Evolutionary conservation across 2,329 filamentous ascomycete genomes (phyloP), one percentile per base, ranked within the genome.

Genomic region (Mycosphaerelloides madeirae): DNA sequence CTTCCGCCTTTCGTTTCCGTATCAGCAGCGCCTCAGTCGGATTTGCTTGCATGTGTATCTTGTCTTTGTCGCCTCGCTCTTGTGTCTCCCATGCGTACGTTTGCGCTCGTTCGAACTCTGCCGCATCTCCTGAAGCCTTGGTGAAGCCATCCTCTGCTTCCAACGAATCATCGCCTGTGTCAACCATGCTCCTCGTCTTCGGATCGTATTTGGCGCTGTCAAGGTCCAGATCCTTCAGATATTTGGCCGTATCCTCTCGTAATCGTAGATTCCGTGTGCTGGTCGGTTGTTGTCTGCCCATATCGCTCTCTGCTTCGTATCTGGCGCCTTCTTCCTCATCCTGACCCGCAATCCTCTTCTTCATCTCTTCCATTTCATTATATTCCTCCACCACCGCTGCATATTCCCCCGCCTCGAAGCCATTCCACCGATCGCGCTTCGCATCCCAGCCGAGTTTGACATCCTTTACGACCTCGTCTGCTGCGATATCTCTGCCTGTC

Each of bases 171-270:
- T 82, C 61, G 95, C 87, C 16, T 95, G 85, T 42, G 11, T 51
- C 51, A 7, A 54, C 38, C 76, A 98, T 87, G 7, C 86, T 84
- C 58, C 93, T 79, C 11, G 90, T 96, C 65, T 98, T 98, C 0
- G 93, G 93, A 61, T 98, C 91, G 68, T 98, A 98, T 66, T 95
- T 94, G 1, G 94, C 93, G 1, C 90, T 96, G 60, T 98, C 93
- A 2, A 95, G 76, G 62, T 98, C 93, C 20, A 98, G 79, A 62
- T 97, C 97, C 7, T 96, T 73, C 2, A 98, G 75, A 64, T 98
- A 98, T 62, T 96, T 97, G 16, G 93, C 93, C 1, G 93, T 98
- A 65, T 98, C 93, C 70, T 98, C 93, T 65, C 93, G 80, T 64
- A 98, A 81, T 52, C 93, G 81, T 45, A 98, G 75, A 62, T 97